These are phyloP conservation scores for Blastocystis sp. DNA, from an alignment of 352 stramenopile species.

Conservation along the genomic window DNA sequence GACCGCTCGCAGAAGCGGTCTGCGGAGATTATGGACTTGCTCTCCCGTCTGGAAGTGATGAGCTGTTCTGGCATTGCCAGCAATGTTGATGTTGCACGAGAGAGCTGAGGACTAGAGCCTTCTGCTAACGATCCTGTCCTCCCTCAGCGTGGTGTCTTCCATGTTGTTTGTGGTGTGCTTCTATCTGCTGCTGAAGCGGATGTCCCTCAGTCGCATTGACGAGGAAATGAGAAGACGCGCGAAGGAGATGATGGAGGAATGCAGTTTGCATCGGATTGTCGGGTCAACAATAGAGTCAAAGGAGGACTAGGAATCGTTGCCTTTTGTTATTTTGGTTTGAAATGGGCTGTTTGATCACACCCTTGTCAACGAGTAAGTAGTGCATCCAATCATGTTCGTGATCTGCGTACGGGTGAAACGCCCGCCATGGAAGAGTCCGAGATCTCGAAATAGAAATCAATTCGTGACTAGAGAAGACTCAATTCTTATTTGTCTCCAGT, in stretches of 20 bases:
- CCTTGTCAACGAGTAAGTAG: background rate
- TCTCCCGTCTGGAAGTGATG: background rate
- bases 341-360: background rate
- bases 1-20: background rate
- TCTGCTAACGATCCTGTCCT: background rate
- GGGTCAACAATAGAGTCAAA: background rate
- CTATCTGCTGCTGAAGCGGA: background rate
- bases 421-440: background rate
- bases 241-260: conserved; percentile 1
- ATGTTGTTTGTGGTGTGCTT: conserved; percentile 23
- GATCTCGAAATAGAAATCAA: background rate
- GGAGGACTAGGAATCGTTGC: background rate
- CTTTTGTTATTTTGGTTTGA: background rate
- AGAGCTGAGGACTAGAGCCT: background rate
- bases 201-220: conserved; percentile 14
- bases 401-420: background rate
- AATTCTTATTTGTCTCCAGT: background rate
- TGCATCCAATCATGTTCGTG: background rate
- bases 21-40: background rate
- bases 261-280: background rate
- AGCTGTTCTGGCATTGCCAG: conserved; percentile 8
- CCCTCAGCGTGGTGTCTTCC: background rate
- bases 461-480: background rate
- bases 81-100: background rate
- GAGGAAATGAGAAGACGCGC: conserved; percentile 29